These are phyloP conservation scores for Talinum fruticosum DNA, from an alignment of 148 eudicot genomes.

Conservation along the genomic window DNA sequence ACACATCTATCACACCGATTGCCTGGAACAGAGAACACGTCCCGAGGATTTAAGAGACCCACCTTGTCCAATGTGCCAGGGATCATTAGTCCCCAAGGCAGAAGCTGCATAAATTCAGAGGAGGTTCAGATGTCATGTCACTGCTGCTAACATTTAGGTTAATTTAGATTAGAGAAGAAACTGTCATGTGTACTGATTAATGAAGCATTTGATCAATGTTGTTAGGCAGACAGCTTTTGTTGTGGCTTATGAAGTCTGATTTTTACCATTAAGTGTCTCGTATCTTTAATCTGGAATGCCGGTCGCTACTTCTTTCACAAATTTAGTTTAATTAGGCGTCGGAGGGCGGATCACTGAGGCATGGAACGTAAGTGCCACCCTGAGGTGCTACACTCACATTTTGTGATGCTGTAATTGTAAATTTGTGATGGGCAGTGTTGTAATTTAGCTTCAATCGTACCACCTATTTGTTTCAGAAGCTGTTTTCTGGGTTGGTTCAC, in stretches of 20 bases:
- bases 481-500: no score
- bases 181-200: not conserved
- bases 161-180: not conserved
- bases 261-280: no score
- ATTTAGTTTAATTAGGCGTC: no score
- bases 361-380: no score
- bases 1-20: constrained; percentile 76
- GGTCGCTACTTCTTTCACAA: no score
- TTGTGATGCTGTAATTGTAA: not conserved
- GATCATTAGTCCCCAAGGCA: constrained; percentile 11
- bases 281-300: no score
- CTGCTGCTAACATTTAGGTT: not conserved
- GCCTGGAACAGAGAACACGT: constrained; percentile 62
- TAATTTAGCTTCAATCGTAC: not conserved
- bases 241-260: not conserved
- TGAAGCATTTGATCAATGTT: not conserved
- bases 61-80: constrained; percentile 61
- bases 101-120: constrained; percentile 25
- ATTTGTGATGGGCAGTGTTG: not conserved
- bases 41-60: constrained; percentile 66
- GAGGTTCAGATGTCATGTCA: not conserved
- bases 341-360: no score
- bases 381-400: no score
- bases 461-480: no score
- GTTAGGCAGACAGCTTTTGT: not conserved